Conservation (phyloP, 2,329 filamentous ascomycete genomes). For the Aspergillus neotritici region DNA sequence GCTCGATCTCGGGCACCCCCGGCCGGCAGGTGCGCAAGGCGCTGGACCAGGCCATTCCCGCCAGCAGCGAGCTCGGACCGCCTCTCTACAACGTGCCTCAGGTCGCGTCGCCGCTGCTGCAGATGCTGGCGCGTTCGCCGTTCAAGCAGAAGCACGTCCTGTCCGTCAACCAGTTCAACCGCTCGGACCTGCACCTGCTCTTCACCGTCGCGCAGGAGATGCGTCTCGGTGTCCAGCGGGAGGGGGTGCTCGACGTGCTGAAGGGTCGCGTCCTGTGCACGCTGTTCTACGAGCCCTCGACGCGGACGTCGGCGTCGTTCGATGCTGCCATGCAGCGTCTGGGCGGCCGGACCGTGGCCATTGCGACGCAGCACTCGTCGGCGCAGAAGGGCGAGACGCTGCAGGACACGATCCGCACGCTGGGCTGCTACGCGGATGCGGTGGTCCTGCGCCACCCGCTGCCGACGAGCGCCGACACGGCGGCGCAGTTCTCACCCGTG, state of each 20-base stretch:
- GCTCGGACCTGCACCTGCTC: constrained; percentile 81
- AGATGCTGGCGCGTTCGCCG: constrained; percentile 70
- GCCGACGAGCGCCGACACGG: constrained; percentile 71
- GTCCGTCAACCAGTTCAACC: constrained; percentile 84
- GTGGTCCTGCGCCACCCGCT: constrained; percentile 93
- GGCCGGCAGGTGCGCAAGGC: constrained; percentile 24
- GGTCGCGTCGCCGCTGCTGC: constrained; percentile 53
- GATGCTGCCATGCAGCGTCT: constrained; percentile 98
- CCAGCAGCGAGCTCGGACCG: constrained; percentile 34
- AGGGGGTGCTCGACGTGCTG: constrained; percentile 81
- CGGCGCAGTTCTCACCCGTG: constrained; percentile 79
- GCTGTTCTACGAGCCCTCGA: constrained; percentile 97
- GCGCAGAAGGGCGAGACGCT: constrained; percentile 92
- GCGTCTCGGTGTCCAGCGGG: constrained; percentile 87
- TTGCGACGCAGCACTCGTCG: constrained; percentile 78
- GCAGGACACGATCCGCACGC: constrained; percentile 86
- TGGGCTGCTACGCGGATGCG: constrained; percentile 90
- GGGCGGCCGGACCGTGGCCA: constrained; percentile 75
- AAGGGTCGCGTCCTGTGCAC: constrained; percentile 82
- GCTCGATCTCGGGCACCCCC: constrained; percentile 35
- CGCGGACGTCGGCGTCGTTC: constrained; percentile 89
- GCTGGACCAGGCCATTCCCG: constrained; percentile 24
- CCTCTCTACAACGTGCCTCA: constrained; percentile 49
- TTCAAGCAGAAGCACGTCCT: constrained; percentile 89
- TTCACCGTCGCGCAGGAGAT: constrained; percentile 98